These are phyloP conservation scores for Murraya paniculata DNA, from an alignment of 345 rosid species.

Conservation along the genomic window DNA sequence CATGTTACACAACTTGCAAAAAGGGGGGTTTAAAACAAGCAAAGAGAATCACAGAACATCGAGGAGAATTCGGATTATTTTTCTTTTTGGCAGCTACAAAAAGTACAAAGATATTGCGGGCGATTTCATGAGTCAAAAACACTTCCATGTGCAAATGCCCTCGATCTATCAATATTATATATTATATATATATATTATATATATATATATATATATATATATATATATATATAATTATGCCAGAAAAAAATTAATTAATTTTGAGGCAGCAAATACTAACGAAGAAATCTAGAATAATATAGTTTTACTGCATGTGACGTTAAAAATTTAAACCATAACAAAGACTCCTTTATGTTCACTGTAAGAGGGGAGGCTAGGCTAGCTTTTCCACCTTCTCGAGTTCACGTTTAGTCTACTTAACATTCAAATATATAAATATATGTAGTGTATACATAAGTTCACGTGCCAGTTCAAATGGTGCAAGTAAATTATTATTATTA, in stretches of 20 bases:
- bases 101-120: background rate
- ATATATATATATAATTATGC: background rate
- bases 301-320: background rate
- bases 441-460: too few relatives aligned
- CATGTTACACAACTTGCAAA: constrained; percentile 16
- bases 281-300: background rate
- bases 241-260: too few relatives aligned
- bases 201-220: too few relatives aligned
- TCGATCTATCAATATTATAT: too few relatives aligned
- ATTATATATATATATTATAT: too few relatives aligned
- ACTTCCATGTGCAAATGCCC: constrained; percentile 30
- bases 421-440: background rate
- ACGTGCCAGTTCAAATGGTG: background rate
- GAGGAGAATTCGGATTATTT: background rate
- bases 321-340: background rate
- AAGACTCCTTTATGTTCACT: background rate
- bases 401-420: background rate
- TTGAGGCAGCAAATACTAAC: too few relatives aligned
- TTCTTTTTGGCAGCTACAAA: background rate
- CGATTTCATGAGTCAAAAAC: background rate
- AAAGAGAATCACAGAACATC: background rate
- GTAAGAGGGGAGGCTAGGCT: background rate
- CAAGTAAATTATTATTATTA: too few relatives aligned
- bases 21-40: background rate
- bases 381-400: background rate